phyloP scores from a whole-genome alignment of 2,329 filamentous ascomycete genomes.

The Cordyceps farinosa region DNA sequence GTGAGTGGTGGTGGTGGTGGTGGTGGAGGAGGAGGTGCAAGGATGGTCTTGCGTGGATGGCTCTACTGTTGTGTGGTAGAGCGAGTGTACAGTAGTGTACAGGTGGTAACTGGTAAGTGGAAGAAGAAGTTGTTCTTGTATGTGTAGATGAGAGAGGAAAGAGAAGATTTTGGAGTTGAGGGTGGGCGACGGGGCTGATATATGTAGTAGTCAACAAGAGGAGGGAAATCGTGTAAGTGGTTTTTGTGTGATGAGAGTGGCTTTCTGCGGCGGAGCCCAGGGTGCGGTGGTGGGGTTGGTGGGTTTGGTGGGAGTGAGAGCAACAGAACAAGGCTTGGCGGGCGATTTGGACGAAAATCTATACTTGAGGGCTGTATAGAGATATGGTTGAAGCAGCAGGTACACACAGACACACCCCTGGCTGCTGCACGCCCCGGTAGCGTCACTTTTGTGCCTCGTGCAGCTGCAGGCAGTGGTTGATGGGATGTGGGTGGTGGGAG shows the following conservation, averaged over 20 bases:
- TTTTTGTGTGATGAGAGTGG: neutral
- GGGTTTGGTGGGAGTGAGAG: neutral
- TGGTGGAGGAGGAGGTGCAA: neutral
- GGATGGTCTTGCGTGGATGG: neutral
- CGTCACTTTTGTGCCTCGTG: too few species aligned
- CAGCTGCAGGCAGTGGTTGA: too few species aligned
- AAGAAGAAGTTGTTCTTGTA: too few species aligned
- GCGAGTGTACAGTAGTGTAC: neutral
- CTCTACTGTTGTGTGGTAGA: constrained; percentile 10
- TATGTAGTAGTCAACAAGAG: neutral
- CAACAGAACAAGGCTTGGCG: too few species aligned
- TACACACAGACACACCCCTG: too few species aligned
- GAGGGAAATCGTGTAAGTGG: constrained; percentile 10
- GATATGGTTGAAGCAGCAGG: too few species aligned
- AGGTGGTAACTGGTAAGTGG: neutral
- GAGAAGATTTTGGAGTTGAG: neutral
- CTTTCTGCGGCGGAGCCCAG: too few species aligned
- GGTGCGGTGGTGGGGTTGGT: neutral
- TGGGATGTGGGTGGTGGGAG: too few species aligned
- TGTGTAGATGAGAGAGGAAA: neutral
- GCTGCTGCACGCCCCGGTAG: too few species aligned
- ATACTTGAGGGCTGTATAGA: too few species aligned
- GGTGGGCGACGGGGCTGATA: constrained; percentile 12
- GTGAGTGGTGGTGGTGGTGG: neutral
- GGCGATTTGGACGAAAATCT: too few species aligned